Percentiles rank a stretch among this genome's conserved stretches.
phyloP scores from a whole-genome alignment of 148 eudicot genomes.

The Simmondsia chinensis region DNA sequence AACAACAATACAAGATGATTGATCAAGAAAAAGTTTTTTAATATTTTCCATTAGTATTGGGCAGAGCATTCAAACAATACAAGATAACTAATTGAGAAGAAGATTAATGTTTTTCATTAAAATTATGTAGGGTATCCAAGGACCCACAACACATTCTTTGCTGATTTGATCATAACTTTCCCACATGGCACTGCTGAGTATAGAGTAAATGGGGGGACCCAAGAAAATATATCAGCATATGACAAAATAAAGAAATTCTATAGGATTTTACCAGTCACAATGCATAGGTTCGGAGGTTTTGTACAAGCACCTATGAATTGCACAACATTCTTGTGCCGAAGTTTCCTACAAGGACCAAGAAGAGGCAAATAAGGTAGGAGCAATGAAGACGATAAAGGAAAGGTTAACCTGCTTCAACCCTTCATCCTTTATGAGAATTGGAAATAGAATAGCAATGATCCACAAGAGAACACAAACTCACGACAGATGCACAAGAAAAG shows the following conservation, averaged over 20 bases:
- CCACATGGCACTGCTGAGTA: too few species aligned
- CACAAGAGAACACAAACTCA: not conserved
- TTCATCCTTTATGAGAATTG: not conserved
- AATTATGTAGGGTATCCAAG: too few species aligned
- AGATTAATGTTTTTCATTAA: too few species aligned
- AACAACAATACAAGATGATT: too few species aligned
- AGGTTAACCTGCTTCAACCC: not conserved
- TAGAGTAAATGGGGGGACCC: not conserved
- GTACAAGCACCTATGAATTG: conserved; percentile 86
- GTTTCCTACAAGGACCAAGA: conserved; percentile 44
- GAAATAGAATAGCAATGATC: not conserved
- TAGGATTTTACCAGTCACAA: conserved; percentile 62
- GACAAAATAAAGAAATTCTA: conserved; percentile 5
- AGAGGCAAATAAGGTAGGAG: not conserved
- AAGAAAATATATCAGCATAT: not conserved
- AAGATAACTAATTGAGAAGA: too few species aligned
- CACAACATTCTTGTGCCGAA: conserved; percentile 78
- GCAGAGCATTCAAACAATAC: too few species aligned
- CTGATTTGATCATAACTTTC: too few species aligned
- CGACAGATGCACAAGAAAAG: too few species aligned
- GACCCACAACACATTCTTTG: too few species aligned
- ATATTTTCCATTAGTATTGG: too few species aligned
- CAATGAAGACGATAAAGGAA: conserved; percentile 6
- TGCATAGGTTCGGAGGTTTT: conserved; percentile 49
- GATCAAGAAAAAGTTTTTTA: too few species aligned